A percentile compares a stretch with the other conserved stretches of the same genome.
Conservation (phyloP, 1,139 yeast species). For the Candida freyschussii region DNA sequence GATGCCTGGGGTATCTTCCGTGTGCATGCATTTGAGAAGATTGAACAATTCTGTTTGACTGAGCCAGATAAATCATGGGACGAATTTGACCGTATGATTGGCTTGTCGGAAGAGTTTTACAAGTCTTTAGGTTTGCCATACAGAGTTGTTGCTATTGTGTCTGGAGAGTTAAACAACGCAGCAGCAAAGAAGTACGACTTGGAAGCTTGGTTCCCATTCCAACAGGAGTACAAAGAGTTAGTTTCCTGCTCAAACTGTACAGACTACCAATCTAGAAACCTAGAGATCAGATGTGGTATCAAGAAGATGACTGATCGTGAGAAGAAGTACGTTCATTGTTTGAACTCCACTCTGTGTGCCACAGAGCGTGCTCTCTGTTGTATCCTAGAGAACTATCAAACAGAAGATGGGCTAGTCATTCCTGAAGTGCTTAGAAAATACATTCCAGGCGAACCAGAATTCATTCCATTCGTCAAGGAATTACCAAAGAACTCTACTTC, state of each 20-base stretch:
- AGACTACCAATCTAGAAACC: slow-evolving; percentile 96
- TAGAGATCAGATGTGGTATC: slow-evolving; percentile 98
- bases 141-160: slow-evolving; percentile 95
- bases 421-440: slow-evolving; percentile 94
- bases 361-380: slow-evolving; percentile 98
- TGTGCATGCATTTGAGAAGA: slow-evolving; percentile 97
- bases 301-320: slow-evolving; percentile 93
- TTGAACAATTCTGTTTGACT: slow-evolving; percentile 91
- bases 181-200: slow-evolving; percentile 98
- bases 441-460: slow-evolving; percentile 98
- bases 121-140: slow-evolving; percentile 89
- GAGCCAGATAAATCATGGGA: slow-evolving; percentile 99
- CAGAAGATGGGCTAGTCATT: slow-evolving; percentile 86
- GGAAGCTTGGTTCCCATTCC: slow-evolving; percentile 99
- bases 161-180: slow-evolving; percentile 98
- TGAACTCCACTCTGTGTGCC: slow-evolving; percentile 95
- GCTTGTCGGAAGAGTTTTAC: slow-evolving; percentile 87
- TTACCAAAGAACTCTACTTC: slow-evolving; percentile 93
- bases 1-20: slow-evolving; percentile 99
- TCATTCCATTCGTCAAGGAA: slow-evolving; percentile 84
- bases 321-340: slow-evolving; percentile 97
- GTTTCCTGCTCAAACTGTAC: slow-evolving; percentile 99
- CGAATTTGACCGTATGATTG: slow-evolving; percentile 95
- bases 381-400: slow-evolving; percentile 94
- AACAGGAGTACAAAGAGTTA: slow-evolving; percentile 95